phyloP scores from a whole-genome alignment of 148 eudicot genomes.

The Amaranthus palmeri region DNA sequence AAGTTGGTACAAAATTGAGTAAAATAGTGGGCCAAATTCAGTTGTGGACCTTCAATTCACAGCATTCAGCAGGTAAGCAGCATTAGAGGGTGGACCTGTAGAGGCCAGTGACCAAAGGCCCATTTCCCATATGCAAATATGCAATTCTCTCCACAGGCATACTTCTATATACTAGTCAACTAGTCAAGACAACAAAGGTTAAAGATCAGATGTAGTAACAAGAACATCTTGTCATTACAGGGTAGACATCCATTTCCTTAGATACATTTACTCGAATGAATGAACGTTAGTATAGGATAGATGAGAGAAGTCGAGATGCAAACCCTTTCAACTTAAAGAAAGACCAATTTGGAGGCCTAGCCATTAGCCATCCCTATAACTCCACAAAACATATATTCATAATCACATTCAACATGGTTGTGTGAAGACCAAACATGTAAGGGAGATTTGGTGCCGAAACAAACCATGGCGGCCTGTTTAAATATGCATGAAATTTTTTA shows the following conservation, averaged over 20 bases:
- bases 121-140: background rate
- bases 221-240: conserved; percentile 2
- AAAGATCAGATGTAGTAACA: conserved; percentile 4
- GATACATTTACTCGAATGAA: background rate
- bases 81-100: background rate
- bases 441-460: background rate
- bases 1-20: background rate
- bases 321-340: background rate
- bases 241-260: conserved; percentile 3
- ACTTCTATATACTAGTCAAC: background rate
- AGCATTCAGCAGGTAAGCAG: conserved; percentile 4
- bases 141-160: background rate
- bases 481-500: background rate
- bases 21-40: background rate
- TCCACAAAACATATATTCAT: background rate
- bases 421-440: background rate
- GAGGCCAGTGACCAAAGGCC: background rate
- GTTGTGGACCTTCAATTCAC: background rate
- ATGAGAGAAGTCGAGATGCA: background rate
- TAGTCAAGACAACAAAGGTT: background rate
- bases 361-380: background rate
- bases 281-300: background rate
- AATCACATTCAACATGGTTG: background rate
- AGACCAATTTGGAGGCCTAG: conserved; percentile 4
- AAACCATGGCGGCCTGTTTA: background rate